Evolutionary conservation across 371 early-diverging fungal species (phyloP).

Genomic region (Rhizopus delemar): DNA sequence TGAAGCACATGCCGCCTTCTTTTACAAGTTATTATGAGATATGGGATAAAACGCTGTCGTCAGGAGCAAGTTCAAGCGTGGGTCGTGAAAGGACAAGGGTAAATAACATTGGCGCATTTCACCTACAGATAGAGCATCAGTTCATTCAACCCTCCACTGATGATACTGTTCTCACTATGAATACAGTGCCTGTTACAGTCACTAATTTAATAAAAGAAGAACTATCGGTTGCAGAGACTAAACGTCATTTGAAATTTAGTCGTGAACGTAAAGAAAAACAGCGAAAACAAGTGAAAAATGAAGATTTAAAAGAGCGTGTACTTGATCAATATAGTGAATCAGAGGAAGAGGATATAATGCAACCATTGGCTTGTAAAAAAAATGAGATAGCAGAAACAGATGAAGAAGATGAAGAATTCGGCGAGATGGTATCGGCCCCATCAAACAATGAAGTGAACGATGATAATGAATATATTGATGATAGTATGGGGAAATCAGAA

Average conservation of each 20-base stretch:
- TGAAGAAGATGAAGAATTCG: slow-evolving; percentile 28
- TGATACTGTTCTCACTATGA: not conserved
- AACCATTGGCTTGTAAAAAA: slow-evolving; percentile 8
- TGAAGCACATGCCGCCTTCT: slow-evolving; percentile 67
- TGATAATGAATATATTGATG: not conserved
- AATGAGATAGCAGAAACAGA: slow-evolving; percentile 12
- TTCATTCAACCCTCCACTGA: slow-evolving; percentile 34
- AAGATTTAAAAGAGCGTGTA: slow-evolving; percentile 7
- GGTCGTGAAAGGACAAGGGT: slow-evolving; percentile 54
- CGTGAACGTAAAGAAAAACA: slow-evolving; percentile 13
- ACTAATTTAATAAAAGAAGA: slow-evolving; percentile 24
- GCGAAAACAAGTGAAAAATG: slow-evolving; percentile 3
- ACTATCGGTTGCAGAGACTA: slow-evolving; percentile 26
- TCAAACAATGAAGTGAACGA: not conserved
- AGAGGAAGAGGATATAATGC: slow-evolving; percentile 13
- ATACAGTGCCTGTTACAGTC: not conserved
- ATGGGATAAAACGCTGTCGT: slow-evolving; percentile 65
- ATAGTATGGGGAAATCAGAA: slow-evolving; percentile 1
- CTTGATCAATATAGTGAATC: not conserved
- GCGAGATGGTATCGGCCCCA: slow-evolving; percentile 26
- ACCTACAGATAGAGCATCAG: slow-evolving; percentile 62
- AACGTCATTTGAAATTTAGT: slow-evolving; percentile 26
- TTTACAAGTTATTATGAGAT: slow-evolving; percentile 74
- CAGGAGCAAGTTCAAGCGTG: slow-evolving; percentile 61
- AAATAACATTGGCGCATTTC: slow-evolving; percentile 68